phyloP scores from a whole-genome alignment of 768 basidiomycete species.

The Nidularia pulvinata region DNA sequence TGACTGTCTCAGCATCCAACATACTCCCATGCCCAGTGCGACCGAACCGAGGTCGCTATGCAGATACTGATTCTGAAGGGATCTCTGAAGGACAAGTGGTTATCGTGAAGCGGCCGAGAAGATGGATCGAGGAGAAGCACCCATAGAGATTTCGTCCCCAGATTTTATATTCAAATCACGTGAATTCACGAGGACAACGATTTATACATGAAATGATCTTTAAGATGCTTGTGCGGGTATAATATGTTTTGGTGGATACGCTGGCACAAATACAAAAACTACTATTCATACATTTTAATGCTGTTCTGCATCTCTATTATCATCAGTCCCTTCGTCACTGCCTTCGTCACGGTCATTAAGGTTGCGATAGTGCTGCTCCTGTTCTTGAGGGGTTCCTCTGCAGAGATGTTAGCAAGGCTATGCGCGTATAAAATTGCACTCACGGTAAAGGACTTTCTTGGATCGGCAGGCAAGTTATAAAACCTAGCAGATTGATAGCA shows the following conservation, averaged over 20 bases:
- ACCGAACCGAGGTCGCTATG: constrained; percentile 51
- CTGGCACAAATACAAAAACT: constrained; percentile 17
- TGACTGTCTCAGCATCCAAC: constrained; percentile 81
- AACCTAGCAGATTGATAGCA: constrained; percentile 62
- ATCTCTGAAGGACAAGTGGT: constrained; percentile 35
- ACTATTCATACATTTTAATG: constrained; percentile 13
- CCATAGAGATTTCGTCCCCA: constrained; percentile 23
- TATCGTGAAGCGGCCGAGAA: constrained; percentile 59
- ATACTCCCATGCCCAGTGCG: constrained; percentile 83
- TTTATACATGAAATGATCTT: not conserved
- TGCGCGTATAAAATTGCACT: constrained; percentile 8
- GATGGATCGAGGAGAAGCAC: constrained; percentile 82
- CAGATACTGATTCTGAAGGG: constrained; percentile 44
- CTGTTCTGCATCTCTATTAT: constrained; percentile 15
- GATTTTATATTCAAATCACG: constrained; percentile 1
- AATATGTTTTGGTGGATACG: constrained; percentile 7
- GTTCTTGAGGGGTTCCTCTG: constrained; percentile 65
- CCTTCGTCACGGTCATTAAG: constrained; percentile 21
- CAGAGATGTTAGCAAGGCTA: not conserved
- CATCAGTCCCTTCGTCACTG: too few species aligned
- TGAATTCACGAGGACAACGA: not conserved
- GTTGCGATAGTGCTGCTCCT: constrained; percentile 54
- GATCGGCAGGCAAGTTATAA: constrained; percentile 73
- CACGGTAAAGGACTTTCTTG: constrained; percentile 71
- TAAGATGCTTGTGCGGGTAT: constrained; percentile 2